Base-by-base conservation (phyloP, 2,329 filamentous ascomycete genomes). In the Hymenoscyphus fraxineus region DNA sequence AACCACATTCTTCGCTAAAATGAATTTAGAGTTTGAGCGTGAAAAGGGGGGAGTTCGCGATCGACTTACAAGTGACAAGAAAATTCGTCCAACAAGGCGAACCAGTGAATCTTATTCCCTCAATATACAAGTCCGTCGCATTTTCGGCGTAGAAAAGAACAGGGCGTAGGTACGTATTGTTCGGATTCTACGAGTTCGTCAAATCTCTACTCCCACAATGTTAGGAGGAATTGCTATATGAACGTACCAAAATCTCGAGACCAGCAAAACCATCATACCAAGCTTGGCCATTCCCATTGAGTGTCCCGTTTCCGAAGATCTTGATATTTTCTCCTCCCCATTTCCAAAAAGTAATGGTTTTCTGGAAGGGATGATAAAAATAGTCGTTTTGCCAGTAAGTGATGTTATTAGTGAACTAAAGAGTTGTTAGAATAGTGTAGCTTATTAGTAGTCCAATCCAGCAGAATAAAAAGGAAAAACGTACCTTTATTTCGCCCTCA, bases 21-120 rank as follows among this genome's bases (percentile, higher is more conserved):
- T n/a, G 32, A 16, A 47, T 61, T 55, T 51, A 60, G 35, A 22
- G 9, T 13, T 51, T 19, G n/a, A 22, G 19, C 44, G 10, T n/a
- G 44, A 35, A 31, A n/a, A 27, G 59, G 7, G 12, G 16, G n/a
- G 13, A 27, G 31, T 7, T 38, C n/a, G 27, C 31, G 27, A 41
- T 16, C n/a, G 6, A 64, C 72, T 70, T 78, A 68, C 80, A 85
- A 39, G 81, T 81, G 15, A 87, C 83, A 41, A 88, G 77, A 68
- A 87, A 88, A 71, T 85, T 88, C 1, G 82, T 86, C 85, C 85
- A 88, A 77, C 83, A 86, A 1, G 85, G 85, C 0, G 83, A 86
- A 72, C 86, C 83, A 65, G 85, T 81, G 69, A 87, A 80, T 16
- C 82, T 81, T 61, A 88, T 85, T 0, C 85, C 85, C 41, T 82